Evolutionary conservation across 768 basidiomycete species (phyloP).

Genomic region (Mycena leptocephala): DNA sequence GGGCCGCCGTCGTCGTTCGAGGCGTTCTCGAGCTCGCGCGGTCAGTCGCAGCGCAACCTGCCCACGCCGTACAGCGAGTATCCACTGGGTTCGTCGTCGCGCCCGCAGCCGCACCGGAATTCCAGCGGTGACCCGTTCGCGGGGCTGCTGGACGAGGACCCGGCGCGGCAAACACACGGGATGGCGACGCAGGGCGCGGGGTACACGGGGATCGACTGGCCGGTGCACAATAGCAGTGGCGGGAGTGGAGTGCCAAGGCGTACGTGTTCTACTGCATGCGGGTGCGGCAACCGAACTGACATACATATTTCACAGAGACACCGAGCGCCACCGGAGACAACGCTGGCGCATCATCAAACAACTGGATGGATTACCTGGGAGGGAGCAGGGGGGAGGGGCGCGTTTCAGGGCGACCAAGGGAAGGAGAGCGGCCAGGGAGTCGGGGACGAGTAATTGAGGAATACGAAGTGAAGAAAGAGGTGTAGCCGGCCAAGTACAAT

Average conservation of each 20-base stretch:
- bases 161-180: conserved; percentile 10
- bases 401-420: conserved; percentile 9
- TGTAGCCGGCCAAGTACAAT: neutral
- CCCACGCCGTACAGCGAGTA: conserved; percentile 18
- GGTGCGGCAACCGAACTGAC: neutral
- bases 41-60: conserved; percentile 11
- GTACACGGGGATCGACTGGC: conserved; percentile 35
- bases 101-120: conserved; percentile 20
- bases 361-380: conserved; percentile 36
- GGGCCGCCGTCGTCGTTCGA: conserved; percentile 28
- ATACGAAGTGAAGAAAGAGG: conserved; percentile 36
- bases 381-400: neutral
- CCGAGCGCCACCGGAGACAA: conserved; percentile 9
- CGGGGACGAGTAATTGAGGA: conserved; percentile 35
- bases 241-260: conserved; percentile 17
- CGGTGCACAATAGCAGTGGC: conserved; percentile 26
- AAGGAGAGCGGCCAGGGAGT: conserved; percentile 34
- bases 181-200: neutral
- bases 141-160: conserved; percentile 32
- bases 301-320: neutral
- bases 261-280: neutral
- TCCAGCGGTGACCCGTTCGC: conserved; percentile 33
- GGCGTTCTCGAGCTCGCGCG: conserved; percentile 13
- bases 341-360: conserved; percentile 6
- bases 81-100: conserved; percentile 13